Evolutionary conservation across 2,329 filamentous ascomycete species (phyloP).

Genomic region (Alternaria hordeiaustralica): DNA sequence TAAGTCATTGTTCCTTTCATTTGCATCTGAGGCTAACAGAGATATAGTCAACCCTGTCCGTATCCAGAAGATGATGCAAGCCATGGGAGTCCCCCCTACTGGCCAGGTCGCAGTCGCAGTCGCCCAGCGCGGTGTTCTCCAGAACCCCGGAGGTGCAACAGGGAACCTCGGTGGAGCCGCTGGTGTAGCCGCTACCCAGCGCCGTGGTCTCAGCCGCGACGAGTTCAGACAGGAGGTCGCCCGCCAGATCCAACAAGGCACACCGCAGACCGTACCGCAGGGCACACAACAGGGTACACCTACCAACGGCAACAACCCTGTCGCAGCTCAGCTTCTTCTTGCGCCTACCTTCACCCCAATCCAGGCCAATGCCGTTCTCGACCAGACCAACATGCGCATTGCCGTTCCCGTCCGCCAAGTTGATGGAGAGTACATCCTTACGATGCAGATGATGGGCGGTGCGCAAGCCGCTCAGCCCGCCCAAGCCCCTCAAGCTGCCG

Average conservation of each 20-base stretch:
- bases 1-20: slow-evolving; percentile 18
- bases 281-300: slow-evolving; percentile 26
- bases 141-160: slow-evolving; percentile 47
- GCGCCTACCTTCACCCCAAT: slow-evolving; percentile 46
- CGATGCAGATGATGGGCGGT: slow-evolving; percentile 37
- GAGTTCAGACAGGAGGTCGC: slow-evolving; percentile 32
- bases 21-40: slow-evolving; percentile 14
- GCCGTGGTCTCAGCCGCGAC: slow-evolving; percentile 28
- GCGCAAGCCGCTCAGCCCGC: slow-evolving; percentile 14
- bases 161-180: slow-evolving; percentile 35
- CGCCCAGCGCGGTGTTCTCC: slow-evolving; percentile 46
- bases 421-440: slow-evolving; percentile 48
- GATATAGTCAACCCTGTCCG: slow-evolving; percentile 42
- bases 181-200: slow-evolving; percentile 26
- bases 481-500: not conserved
- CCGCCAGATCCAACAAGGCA: slow-evolving; percentile 26
- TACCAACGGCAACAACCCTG: slow-evolving; percentile 42
- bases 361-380: slow-evolving; percentile 42
- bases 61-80: slow-evolving; percentile 46
- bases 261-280: not conserved
- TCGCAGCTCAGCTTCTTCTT: slow-evolving; percentile 43
- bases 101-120: slow-evolving; percentile 43
- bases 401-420: slow-evolving; percentile 45
- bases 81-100: slow-evolving; percentile 37
- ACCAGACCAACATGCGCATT: slow-evolving; percentile 45